Conservation (phyloP, 345 rosid species). For the Leavenworthia alabamica region DNA sequence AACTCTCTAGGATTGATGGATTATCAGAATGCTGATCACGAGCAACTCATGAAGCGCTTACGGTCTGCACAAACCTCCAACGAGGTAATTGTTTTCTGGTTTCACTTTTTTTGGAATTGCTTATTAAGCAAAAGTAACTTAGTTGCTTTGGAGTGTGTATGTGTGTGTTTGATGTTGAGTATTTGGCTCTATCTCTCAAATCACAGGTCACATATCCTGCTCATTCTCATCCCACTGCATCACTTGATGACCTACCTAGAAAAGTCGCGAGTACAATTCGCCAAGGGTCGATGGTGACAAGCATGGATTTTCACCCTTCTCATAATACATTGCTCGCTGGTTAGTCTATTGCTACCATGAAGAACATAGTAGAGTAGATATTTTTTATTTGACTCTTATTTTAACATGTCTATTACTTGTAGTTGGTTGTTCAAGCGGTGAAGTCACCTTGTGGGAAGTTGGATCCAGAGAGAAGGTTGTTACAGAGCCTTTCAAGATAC, state of each 20-base stretch:
- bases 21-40: conserved; percentile 78
- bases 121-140: not conserved
- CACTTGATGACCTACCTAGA: conserved; percentile 86
- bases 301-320: conserved; percentile 96
- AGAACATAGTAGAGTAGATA: not conserved
- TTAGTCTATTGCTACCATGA: conserved; percentile 31
- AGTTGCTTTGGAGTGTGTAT: not conserved
- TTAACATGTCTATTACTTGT: conserved; percentile 9
- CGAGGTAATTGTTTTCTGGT: conserved; percentile 16
- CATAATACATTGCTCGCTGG: conserved; percentile 77
- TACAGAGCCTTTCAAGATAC: conserved; percentile 74
- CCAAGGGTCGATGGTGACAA: conserved; percentile 69
- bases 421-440: conserved; percentile 87
- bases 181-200: conserved; percentile 6
- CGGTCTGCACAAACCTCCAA: conserved; percentile 68
- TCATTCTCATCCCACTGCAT: conserved; percentile 52
- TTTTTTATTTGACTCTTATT: not conserved
- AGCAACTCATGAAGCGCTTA: conserved; percentile 73
- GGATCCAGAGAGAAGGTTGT: conserved; percentile 54
- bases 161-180: conserved; percentile 11
- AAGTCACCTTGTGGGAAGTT: conserved; percentile 83
- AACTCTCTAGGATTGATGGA: conserved; percentile 61
- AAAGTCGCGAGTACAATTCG: conserved; percentile 66
- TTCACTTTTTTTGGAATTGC: conserved; percentile 1
- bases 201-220: conserved; percentile 55